Base-by-base conservation (phyloP, 805 yeast genomes). In the Spencermartinsiella europaea region DNA sequence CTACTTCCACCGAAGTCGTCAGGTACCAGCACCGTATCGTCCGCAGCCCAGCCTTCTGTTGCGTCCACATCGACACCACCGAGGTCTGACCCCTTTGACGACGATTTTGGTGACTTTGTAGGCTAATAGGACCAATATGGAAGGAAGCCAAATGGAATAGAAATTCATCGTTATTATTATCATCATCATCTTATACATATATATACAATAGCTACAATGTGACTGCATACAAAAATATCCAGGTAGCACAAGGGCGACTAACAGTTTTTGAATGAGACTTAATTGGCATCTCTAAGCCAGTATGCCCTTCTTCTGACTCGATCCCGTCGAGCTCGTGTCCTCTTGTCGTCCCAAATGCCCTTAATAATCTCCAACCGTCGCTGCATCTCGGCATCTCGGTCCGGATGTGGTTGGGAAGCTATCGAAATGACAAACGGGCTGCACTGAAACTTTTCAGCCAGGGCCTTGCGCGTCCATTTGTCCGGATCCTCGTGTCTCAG, bases 241-340 rank as follows among this genome's bases (percentile, higher is more conserved):
- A n/a, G n/a, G n/a, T n/a, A n/a, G n/a, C n/a, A n/a, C n/a, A n/a
- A n/a, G n/a, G n/a, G n/a, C n/a, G n/a, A n/a, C n/a, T n/a, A n/a
- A n/a, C n/a, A n/a, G n/a, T n/a, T n/a, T n/a, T n/a, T n/a, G n/a
- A n/a, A n/a, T n/a, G n/a, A n/a, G n/a, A n/a, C 21, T 25, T 25
- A 50, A 38, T 53, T 75, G 48, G 76, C 79, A 51, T 74, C 80
- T 49, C 83, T 71, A 53, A 81, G 75, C 91, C 91, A 83, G 57
- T 72, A 59, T 51, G 73, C 65, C 49, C 72, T 75, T 64, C 91
- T 72, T 64, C 80, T 79, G 51, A 65, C 61, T 56, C 83, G 71
- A 54, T 83, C 87, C 15, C 62, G 61, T 54, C 83, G 71, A 7
- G 85, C 81, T 20, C 68, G 58, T 14, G 57, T 56, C 55, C 75